Evolutionary conservation across 768 basidiomycete species (phyloP).

Genomic region (Calocybe indica): DNA sequence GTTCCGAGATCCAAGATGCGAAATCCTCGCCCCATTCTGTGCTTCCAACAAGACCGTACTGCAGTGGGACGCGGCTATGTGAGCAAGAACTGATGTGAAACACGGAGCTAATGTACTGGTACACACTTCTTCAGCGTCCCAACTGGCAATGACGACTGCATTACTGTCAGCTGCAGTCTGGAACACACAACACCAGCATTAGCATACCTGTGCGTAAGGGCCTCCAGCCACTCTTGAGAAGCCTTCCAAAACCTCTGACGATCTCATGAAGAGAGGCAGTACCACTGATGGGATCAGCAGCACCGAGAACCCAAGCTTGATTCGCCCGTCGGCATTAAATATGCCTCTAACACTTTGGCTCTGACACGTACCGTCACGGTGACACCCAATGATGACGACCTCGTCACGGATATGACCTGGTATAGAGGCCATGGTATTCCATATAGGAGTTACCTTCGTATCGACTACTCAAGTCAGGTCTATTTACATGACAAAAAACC

Average conservation of each 20-base stretch:
- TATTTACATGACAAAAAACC: background rate
- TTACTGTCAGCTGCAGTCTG: background rate
- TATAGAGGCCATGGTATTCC: constrained; percentile 83
- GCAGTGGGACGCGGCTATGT: constrained; percentile 3
- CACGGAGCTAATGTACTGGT: constrained; percentile 17
- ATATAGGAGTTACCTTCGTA: constrained; percentile 78
- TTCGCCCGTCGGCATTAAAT: background rate
- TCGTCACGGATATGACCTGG: constrained; percentile 83
- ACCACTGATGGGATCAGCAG: constrained; percentile 74
- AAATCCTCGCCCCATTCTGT: constrained; percentile 97
- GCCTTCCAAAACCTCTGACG: constrained; percentile 63
- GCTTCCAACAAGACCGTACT: constrained; percentile 72
- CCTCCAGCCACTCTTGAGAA: constrained; percentile 74
- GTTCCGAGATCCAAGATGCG: constrained; percentile 65
- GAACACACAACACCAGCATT: background rate
- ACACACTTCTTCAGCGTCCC: constrained; percentile 66
- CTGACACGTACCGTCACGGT: constrained; percentile 67
- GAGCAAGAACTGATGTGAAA: background rate
- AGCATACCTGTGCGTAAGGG: constrained; percentile 57
- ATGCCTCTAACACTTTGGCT: background rate
- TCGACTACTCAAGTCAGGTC: constrained; percentile 41
- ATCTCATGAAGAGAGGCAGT: constrained; percentile 76
- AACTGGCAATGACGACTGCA: constrained; percentile 59
- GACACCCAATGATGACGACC: constrained; percentile 81
- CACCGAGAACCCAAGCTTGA: constrained; percentile 73